These are phyloP conservation scores for Tympanopsis confertula DNA, from an alignment of 2,329 filamentous ascomycete species.

Conservation along the genomic window DNA sequence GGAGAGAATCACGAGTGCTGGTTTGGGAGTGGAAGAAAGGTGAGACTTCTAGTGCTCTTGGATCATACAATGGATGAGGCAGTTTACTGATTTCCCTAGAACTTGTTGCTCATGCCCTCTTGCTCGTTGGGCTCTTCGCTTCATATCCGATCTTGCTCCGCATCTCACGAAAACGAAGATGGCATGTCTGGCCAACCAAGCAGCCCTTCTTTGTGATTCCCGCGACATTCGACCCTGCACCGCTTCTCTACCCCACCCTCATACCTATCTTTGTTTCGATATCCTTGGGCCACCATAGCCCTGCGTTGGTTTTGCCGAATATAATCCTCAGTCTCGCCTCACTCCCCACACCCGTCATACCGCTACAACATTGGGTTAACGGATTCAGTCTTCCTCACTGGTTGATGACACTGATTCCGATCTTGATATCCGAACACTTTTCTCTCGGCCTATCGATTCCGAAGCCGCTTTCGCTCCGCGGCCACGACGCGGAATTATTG, in stretches of 20 bases:
- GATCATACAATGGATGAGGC: not conserved
- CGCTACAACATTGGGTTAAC: conserved; percentile 42
- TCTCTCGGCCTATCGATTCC: not conserved
- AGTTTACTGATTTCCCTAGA: not conserved
- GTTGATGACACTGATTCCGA: conserved; percentile 61
- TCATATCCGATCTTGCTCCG: conserved; percentile 51
- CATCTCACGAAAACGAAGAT: conserved; percentile 12
- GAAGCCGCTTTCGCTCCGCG: conserved; percentile 3
- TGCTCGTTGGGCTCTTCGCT: conserved; percentile 25
- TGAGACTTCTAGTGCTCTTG: conserved; percentile 13
- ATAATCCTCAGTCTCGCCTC: conserved; percentile 71
- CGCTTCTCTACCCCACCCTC: conserved; percentile 72
- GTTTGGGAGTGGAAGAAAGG: conserved; percentile 35
- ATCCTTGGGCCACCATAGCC: conserved; percentile 53
- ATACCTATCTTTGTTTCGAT: conserved; percentile 69
- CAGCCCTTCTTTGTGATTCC: conserved; percentile 43
- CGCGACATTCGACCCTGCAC: conserved; percentile 76
- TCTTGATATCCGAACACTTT: conserved; percentile 34
- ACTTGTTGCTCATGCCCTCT: conserved; percentile 2
- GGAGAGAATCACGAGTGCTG: conserved; percentile 8
- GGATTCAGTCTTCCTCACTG: conserved; percentile 65
- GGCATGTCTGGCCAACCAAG: conserved; percentile 13
- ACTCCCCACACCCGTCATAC: conserved; percentile 63
- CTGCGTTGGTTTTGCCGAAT: conserved; percentile 60
- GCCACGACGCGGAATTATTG: conserved; percentile 42